These are phyloP conservation scores for Epichloe amarillans DNA, from an alignment of 2,329 filamentous ascomycete species.

Conservation along the genomic window DNA sequence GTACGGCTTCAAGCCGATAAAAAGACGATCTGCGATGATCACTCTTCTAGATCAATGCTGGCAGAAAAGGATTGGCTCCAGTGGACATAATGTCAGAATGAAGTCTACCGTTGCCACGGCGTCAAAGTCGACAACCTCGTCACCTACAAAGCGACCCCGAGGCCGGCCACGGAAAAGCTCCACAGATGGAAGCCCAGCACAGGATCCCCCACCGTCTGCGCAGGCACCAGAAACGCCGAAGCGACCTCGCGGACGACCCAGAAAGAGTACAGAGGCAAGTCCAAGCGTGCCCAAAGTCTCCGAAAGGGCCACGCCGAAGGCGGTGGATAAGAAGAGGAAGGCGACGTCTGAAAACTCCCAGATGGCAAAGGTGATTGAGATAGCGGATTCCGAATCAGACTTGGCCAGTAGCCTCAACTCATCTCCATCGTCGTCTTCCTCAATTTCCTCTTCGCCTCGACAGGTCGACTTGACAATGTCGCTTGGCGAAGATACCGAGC, in stretches of 20 bases:
- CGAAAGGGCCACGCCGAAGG: not conserved
- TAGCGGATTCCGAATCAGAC: slow-evolving; percentile 38
- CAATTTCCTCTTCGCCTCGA: slow-evolving; percentile 30
- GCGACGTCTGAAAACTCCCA: slow-evolving; percentile 7
- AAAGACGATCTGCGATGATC: slow-evolving; percentile 56
- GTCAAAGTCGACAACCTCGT: not conserved
- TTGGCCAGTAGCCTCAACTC: slow-evolving; percentile 13
- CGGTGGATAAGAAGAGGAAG: not conserved
- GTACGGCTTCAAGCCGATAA: slow-evolving; percentile 63
- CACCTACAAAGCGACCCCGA: slow-evolving; percentile 15
- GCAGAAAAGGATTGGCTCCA: slow-evolving; percentile 38
- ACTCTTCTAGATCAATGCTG: slow-evolving; percentile 57
- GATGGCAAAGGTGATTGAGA: slow-evolving; percentile 25
- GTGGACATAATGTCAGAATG: slow-evolving; percentile 10
- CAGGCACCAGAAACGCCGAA: slow-evolving; percentile 22
- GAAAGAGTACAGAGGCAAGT: slow-evolving; percentile 18
- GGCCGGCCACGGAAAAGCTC: slow-evolving; percentile 22
- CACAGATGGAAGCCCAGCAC: slow-evolving; percentile 10
- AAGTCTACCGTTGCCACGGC: not conserved
- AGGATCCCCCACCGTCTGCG: slow-evolving; percentile 23
- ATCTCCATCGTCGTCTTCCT: slow-evolving; percentile 23
- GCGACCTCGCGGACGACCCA: slow-evolving; percentile 27
- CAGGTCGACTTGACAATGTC: slow-evolving; percentile 30
- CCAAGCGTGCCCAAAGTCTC: slow-evolving; percentile 5
- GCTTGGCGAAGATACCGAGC: slow-evolving; percentile 30